Base-by-base conservation (phyloP, 2,329 filamentous ascomycete species). In the Nothopassalora personata region DNA sequence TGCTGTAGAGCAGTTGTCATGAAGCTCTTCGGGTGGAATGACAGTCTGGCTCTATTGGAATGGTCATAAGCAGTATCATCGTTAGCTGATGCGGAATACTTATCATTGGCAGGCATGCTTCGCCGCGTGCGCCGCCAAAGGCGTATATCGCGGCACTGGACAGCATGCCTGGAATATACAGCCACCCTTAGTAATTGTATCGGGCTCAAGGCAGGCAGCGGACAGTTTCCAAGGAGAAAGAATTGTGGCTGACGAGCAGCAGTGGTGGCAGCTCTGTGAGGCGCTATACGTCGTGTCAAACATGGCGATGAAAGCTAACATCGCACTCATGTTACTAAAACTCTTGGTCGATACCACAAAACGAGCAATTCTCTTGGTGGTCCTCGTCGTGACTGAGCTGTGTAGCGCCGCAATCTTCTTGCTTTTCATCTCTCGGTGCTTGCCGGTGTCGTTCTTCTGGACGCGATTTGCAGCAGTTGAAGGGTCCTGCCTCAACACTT, bases 261-360 rank as follows among this genome's bases (percentile, higher is more conserved):
- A 78, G 67, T 81, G 79, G 50, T 64, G 70, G 64, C 81, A 77
- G 52, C 79, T 76, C 23, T 75, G 62, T 33, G 62, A 64, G 34
- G 60, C 60, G 6, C 43, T 61, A 4, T 64, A 62, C 47, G 62
- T 64, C 4, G 52, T 64, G 8, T 64, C 62, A 33, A 63, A 64
- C 51, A 64, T 64, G 62, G 60, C 60, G 23, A 58, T 64, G 58
- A 64, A 64, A 56, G 62, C 60, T 4, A 63, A 58, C 50, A 64
- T 64, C n/a, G 62, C 57, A 2, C 28, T 64, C 11, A 62, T 62
- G 62, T 56, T 64, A 10, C 52, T 63, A 5, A 58, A 60, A 3
- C 45, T 64, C 4, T 48, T 58, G 39, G 60, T 64, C 30, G 43
- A 54, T 15, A 27, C 19, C 5, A 33, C 45, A 9, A 58, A 64